Evolutionary conservation across 2,329 filamentous ascomycete genomes (phyloP), one percentile per base, ranked within the genome.

Genomic region (Penicillium sp.): DNA sequence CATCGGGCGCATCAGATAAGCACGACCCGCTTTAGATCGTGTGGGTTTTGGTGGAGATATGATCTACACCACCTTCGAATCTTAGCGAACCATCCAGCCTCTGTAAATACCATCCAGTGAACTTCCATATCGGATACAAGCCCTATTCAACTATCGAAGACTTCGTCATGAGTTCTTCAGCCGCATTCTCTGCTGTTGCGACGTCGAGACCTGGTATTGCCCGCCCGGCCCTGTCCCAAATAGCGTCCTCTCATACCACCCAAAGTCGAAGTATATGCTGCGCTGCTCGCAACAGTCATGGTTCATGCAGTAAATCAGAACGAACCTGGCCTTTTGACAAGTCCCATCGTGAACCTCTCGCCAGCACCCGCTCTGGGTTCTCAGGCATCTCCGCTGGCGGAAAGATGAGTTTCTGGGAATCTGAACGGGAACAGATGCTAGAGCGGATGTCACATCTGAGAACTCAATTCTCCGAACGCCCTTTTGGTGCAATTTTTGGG

Each of bases 401-500:
- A 54, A 45, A 56, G 5, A 58, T 55, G 19, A 55, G 57, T 10
- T 58, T 62, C 42, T 68, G 65, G 64, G 59, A 70, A 22, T 54
- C 58, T 4, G 64, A 70, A 39, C 58, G 54, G 26, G 52, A 59
- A 14, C 67, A 62, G 13, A 58, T 66, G 24, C 62, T 68, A 11
- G 56, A 61, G 13, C 68, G 76, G 66, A 75, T 78, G 59, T 67
- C 74, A 16, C 63, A 70, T 46, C 65, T 78, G 46, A 71, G 69
- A 62, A 72, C 65, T 39, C 62, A 65, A 16, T 65, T 78, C 21
- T 69, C 75, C 37, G 61, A 59, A 16, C 75, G 79, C 63, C 76
- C 77, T 6, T 76, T 74, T 57, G 62, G 62, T n/a, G 71, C 71
- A 29, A 45, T 79, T 3, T 79, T 79, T 60, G 76, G 76, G 14